phyloP scores from a whole-genome alignment of 2,329 filamentous ascomycete species.

The Ceratocystis cubensis region DNA sequence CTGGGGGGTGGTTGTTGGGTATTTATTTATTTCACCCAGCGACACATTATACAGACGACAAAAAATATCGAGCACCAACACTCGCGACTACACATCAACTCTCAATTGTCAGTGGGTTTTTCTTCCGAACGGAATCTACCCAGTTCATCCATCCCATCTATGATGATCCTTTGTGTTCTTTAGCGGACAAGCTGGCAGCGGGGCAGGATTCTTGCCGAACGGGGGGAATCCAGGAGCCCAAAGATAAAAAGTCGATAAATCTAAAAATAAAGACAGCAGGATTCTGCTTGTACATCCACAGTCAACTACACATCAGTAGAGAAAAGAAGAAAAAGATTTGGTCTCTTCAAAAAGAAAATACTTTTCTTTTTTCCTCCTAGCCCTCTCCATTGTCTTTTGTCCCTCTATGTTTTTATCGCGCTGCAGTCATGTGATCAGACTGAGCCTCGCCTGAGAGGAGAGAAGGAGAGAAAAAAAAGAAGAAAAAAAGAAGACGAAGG shows the following conservation, averaged over 20 bases:
- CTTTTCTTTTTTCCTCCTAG: not conserved
- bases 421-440: not conserved
- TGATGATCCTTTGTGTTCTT: not conserved
- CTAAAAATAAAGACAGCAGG: not conserved
- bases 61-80: too few relatives aligned
- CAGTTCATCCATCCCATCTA: not conserved
- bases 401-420: not conserved
- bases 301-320: not conserved
- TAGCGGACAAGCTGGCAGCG: not conserved
- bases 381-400: not conserved
- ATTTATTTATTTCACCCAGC: not conserved
- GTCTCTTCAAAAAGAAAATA: not conserved
- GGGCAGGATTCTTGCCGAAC: not conserved
- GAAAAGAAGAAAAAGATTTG: not conserved
- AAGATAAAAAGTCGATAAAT: not conserved
- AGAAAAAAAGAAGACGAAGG: not conserved
- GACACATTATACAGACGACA: not conserved
- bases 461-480: not conserved
- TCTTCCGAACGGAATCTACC: not conserved
- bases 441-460: not conserved
- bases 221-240: not conserved
- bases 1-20: too few relatives aligned
- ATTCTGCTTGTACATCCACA: conserved; percentile 1
- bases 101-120: not conserved
- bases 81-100: too few relatives aligned